Evolutionary conservation across 164 flowering plant genomes (phyloP), one percentile per base, ranked within the genome.

Genomic region (Macadamia tetraphylla): DNA sequence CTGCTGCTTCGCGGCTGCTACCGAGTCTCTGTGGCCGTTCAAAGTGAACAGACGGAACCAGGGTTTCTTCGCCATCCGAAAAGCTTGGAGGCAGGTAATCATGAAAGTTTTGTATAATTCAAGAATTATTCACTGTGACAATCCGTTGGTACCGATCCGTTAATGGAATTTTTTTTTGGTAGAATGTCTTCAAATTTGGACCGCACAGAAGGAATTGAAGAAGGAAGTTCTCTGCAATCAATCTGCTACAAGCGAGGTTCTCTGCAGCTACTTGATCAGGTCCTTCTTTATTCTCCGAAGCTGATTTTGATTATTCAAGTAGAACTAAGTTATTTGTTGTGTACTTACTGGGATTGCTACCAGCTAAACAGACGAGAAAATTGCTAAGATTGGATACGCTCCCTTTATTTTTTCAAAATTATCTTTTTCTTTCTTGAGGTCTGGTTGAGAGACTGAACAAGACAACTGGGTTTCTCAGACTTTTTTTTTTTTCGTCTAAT

Each of bases 241-340:
- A 89, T 91, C 59, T 77, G 85, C 67, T 91, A 89, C 82, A 72
- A 81, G 63, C 87, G 87, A 14, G 94, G 91, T 67, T 88, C 86
- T 23, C 94, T 92, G 70, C 80, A 75, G 70, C 81, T 92, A 3
- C 94, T 92, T 67, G 96, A 92, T 73, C 95, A 89, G 90, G 92
- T 85, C 32, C 48, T 13, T 67, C 35, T 68, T 11, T 46, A 46
- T 1, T 46, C 12, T 46, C 23, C 23, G 23, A 8, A 1, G 51
- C 51, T 30, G 13, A 29, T 7, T 13, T 62, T 6, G 40, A 40
- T 31, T 30, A 31, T 14, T 13, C 43, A 6, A 23, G 3, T 40
- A 9, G 10, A 14, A n/a, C 42, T 7, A 6, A 46, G 51, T 3
- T 46, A 8, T 8, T 8, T 46, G 51, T 46, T 46, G 51, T 5